A percentile compares a stretch with the other conserved stretches of the same genome.
These are phyloP conservation scores for Boletellus ananiceps DNA, from an alignment of 768 basidiomycete species.

Conservation along the genomic window DNA sequence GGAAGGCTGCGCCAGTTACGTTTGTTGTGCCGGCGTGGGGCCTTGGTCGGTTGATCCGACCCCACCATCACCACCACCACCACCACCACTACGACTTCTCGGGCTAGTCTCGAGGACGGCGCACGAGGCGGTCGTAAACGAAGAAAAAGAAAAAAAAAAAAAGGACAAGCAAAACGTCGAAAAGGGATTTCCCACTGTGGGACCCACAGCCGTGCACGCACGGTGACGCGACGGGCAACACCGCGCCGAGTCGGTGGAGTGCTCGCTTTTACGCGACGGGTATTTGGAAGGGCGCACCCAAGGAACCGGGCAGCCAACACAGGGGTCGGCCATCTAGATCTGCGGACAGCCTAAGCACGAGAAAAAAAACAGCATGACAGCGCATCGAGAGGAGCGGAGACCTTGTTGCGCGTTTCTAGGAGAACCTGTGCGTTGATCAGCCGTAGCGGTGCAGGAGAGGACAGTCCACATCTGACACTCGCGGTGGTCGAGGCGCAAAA, in stretches of 20 bases:
- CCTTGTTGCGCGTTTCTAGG: constrained; percentile 1
- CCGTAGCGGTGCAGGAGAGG: too few relatives aligned
- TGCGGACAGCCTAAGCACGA: not conserved
- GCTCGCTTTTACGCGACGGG: not conserved
- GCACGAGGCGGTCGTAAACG: not conserved
- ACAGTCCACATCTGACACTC: too few relatives aligned
- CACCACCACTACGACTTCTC: too few relatives aligned
- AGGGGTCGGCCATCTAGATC: constrained; percentile 5
- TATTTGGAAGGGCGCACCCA: not conserved
- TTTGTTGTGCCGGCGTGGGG: too few relatives aligned
- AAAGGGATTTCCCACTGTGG: constrained; percentile 22
- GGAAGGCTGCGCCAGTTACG: too few relatives aligned
- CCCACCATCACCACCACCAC: too few relatives aligned
- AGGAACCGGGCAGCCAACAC: not conserved
- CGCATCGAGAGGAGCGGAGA: not conserved
- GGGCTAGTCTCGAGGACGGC: not conserved
- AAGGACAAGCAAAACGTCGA: too few relatives aligned
- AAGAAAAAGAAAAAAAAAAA: not conserved
- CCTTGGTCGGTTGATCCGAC: too few relatives aligned
- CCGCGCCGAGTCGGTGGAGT: constrained; percentile 16
- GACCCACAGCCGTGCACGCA: constrained; percentile 2
- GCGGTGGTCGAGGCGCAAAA: too few relatives aligned
- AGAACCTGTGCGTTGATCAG: not conserved
- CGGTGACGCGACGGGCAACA: not conserved
- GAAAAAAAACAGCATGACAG: constrained; percentile 10